These are phyloP conservation scores for Fusarium robinianum DNA, from an alignment of 2,329 filamentous ascomycete genomes.

Conservation along the genomic window DNA sequence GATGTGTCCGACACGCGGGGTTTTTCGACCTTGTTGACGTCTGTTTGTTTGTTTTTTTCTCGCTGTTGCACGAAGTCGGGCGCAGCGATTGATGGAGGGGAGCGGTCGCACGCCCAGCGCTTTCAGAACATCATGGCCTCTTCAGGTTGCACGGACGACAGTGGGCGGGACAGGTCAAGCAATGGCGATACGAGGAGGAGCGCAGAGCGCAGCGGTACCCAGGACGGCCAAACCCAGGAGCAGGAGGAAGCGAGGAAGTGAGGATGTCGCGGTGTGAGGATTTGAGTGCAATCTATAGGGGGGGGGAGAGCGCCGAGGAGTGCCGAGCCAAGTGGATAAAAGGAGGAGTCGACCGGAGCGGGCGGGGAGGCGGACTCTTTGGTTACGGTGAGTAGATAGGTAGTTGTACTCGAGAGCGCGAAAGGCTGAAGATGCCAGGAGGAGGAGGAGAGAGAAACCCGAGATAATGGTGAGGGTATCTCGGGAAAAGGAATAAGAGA, in stretches of 20 bases:
- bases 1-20: conserved; percentile 14
- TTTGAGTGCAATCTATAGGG: too few relatives aligned
- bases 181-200: conserved; percentile 11
- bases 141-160: conserved; percentile 30
- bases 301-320: too few relatives aligned
- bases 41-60: conserved; percentile 17
- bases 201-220: conserved; percentile 14
- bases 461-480: background rate
- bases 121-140: conserved; percentile 37
- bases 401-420: too few relatives aligned
- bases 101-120: conserved; percentile 35
- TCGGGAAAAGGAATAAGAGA: background rate
- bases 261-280: too few relatives aligned
- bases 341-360: too few relatives aligned
- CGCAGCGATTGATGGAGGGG: conserved; percentile 29
- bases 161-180: conserved; percentile 13
- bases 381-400: too few relatives aligned
- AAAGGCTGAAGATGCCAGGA: conserved; percentile 15
- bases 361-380: too few relatives aligned
- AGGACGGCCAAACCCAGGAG: too few relatives aligned
- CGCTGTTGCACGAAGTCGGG: conserved; percentile 36
- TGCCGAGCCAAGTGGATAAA: too few relatives aligned
- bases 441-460: conserved; percentile 18
- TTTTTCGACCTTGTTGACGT: conserved; percentile 21
- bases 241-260: too few relatives aligned